A percentile compares a stretch with the other conserved stretches of the same genome.
phyloP scores from a whole-genome alignment of 2,329 filamentous ascomycete species.

The Periconia sp. region DNA sequence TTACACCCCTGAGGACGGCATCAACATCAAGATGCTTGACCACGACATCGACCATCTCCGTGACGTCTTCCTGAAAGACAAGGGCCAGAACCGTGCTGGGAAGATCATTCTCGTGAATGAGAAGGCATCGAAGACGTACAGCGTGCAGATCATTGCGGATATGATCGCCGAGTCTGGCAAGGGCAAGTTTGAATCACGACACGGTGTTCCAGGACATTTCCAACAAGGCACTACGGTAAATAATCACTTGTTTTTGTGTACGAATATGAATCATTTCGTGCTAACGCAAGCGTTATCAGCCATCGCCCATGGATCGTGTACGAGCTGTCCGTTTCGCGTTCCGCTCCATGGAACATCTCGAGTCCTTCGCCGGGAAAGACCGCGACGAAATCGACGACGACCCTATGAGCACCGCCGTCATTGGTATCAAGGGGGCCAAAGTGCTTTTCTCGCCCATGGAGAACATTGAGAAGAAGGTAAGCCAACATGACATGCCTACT shows the following conservation, averaged over 20 bases:
- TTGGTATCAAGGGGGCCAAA: constrained; percentile 88
- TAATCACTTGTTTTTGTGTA: background rate
- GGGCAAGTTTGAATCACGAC: constrained; percentile 88
- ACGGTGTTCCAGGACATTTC: constrained; percentile 64
- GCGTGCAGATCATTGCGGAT: constrained; percentile 88
- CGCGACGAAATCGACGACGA: constrained; percentile 74
- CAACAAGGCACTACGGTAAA: constrained; percentile 34
- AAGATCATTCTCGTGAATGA: constrained; percentile 98
- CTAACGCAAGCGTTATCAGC: constrained; percentile 61
- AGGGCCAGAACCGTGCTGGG: constrained; percentile 85
- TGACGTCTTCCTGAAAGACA: constrained; percentile 82
- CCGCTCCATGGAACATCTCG: constrained; percentile 91
- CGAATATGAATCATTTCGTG: background rate
- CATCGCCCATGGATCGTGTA: constrained; percentile 94
- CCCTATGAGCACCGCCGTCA: constrained; percentile 76
- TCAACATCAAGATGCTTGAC: constrained; percentile 90
- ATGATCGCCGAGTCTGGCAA: constrained; percentile 95
- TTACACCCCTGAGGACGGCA: constrained; percentile 96
- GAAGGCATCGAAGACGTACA: constrained; percentile 87
- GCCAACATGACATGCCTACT: background rate
- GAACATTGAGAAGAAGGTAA: constrained; percentile 71
- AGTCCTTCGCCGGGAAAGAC: constrained; percentile 71
- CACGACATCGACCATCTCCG: constrained; percentile 89
- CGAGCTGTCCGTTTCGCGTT: constrained; percentile 90
- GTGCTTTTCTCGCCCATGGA: constrained; percentile 88